Percentiles rank a stretch among this genome's conserved stretches.
Conservation (phyloP, 257 asterid genomes). For the Salvia miltiorrhiza region DNA sequence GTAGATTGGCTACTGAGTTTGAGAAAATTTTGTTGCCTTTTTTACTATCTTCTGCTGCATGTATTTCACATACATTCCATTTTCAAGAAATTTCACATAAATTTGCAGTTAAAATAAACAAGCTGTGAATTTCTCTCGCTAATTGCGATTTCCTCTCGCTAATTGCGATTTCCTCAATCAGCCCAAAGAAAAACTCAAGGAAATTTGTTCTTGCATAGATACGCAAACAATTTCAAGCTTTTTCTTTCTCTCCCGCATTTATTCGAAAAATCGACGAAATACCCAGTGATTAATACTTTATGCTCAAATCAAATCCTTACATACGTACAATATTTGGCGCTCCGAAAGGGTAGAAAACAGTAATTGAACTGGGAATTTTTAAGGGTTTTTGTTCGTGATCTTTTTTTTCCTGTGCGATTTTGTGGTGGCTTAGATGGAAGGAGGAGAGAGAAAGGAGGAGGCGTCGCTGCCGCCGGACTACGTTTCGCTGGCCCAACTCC, state of each 20-base stretch:
- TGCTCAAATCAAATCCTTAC: neutral
- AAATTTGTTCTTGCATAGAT: neutral
- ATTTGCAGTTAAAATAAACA: too few species aligned
- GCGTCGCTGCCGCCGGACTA: constrained; percentile 59
- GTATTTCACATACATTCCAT: too few species aligned
- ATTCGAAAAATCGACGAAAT: too few species aligned
- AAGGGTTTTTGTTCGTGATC: neutral
- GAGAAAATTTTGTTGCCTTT: too few species aligned
- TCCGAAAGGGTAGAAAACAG: neutral
- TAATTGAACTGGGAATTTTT: neutral
- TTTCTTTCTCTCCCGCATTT: neutral
- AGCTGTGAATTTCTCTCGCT: too few species aligned
- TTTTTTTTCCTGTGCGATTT: neutral
- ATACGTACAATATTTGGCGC: neutral
- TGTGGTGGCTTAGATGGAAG: constrained; percentile 28
- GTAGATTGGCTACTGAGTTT: too few species aligned
- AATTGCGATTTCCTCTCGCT: too few species aligned
- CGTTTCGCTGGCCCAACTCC: constrained; percentile 56
- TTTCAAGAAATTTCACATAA: too few species aligned
- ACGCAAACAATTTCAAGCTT: neutral
- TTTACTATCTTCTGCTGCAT: too few species aligned
- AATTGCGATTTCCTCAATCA: too few species aligned
- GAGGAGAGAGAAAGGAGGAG: too few species aligned
- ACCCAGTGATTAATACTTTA: neutral
- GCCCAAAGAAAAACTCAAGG: neutral